Conservation (phyloP, 306 rosid genomes). For the Acmispon strigosus region DNA sequence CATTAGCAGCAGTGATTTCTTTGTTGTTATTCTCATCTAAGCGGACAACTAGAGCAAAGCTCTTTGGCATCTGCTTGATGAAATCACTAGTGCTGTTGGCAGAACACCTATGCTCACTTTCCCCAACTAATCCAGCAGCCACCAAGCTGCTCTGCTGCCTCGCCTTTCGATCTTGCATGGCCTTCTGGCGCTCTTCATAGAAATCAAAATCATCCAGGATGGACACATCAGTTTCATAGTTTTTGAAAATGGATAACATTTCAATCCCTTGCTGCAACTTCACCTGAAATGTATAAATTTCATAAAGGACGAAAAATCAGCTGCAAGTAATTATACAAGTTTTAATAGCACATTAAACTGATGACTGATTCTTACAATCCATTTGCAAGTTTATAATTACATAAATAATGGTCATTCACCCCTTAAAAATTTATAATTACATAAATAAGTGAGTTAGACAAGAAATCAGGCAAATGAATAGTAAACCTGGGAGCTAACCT, state of each 20-base stretch:
- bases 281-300: slow-evolving; percentile 42
- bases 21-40: slow-evolving; percentile 56
- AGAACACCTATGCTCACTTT: slow-evolving; percentile 48
- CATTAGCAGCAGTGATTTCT: slow-evolving; percentile 31
- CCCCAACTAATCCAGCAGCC: slow-evolving; percentile 48
- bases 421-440: neutral
- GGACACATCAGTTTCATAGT: slow-evolving; percentile 61
- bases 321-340: neutral
- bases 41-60: slow-evolving; percentile 72
- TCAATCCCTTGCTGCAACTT: slow-evolving; percentile 70
- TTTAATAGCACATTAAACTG: neutral
- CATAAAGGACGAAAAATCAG: slow-evolving; percentile 5
- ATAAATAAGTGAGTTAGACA: neutral
- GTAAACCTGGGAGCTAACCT: neutral
- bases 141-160: slow-evolving; percentile 50
- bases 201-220: slow-evolving; percentile 80
- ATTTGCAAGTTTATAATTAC: neutral
- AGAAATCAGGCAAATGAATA: neutral
- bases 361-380: neutral
- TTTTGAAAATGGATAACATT: slow-evolving; percentile 70
- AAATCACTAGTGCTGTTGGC: slow-evolving; percentile 42
- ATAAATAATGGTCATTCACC: neutral
- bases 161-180: slow-evolving; percentile 75
- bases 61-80: slow-evolving; percentile 77
- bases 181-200: slow-evolving; percentile 81